phyloP scores from a whole-genome alignment of 768 basidiomycete species.

The Infundibulicybe gibba region DNA sequence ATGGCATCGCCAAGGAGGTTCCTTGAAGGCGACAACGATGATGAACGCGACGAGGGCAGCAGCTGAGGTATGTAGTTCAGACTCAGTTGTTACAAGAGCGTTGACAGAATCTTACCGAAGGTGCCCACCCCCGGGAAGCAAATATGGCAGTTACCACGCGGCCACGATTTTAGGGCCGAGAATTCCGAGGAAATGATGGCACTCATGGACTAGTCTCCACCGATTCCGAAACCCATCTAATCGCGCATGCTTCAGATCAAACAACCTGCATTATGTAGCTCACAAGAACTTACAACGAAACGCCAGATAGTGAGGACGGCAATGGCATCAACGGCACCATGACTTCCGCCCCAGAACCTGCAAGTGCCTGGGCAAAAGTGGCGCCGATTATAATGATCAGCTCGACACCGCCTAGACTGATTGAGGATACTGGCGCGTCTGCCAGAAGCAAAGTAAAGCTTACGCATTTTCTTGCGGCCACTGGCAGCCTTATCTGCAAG shows the following conservation, averaged over 20 bases:
- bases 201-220: conserved; percentile 80
- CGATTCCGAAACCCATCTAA: conserved; percentile 78
- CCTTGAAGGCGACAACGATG: conserved; percentile 63
- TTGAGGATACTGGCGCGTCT: not conserved
- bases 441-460: conserved; percentile 6
- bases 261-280: too few species aligned
- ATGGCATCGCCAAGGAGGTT: conserved; percentile 36
- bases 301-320: conserved; percentile 83
- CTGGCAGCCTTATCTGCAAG: conserved; percentile 46
- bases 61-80: conserved; percentile 25
- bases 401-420: conserved; percentile 34
- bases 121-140: conserved; percentile 80
- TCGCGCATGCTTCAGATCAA: too few species aligned
- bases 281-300: conserved; percentile 48
- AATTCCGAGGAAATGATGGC: conserved; percentile 87
- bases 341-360: conserved; percentile 42
- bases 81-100: not conserved
- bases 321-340: conserved; percentile 65
- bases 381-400: conserved; percentile 55
- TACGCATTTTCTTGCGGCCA: conserved; percentile 55
- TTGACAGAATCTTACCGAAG: conserved; percentile 41
- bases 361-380: conserved; percentile 50
- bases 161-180: conserved; percentile 65
- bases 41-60: conserved; percentile 62
- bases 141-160: conserved; percentile 86